A percentile compares a stretch with the other conserved stretches of the same genome.
These are phyloP conservation scores for Paecilomyces sp. DNA, from an alignment of 2,329 filamentous ascomycete species.

Conservation along the genomic window DNA sequence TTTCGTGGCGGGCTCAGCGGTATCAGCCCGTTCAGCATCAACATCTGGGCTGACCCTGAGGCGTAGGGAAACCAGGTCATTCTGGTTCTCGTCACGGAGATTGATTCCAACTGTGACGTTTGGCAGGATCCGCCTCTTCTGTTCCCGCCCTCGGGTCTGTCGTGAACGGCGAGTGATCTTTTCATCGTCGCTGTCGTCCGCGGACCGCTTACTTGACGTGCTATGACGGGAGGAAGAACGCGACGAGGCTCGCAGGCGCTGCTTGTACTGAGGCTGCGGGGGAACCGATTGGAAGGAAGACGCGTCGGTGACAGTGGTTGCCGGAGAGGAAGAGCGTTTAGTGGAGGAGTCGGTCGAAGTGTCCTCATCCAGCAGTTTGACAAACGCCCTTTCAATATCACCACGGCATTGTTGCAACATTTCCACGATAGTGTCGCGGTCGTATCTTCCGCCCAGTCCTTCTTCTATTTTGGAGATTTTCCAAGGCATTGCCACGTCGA, in stretches of 20 bases:
- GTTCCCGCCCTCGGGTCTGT: constrained; percentile 18
- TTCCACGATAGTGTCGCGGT: constrained; percentile 45
- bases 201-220: constrained; percentile 35
- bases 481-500: constrained; percentile 44
- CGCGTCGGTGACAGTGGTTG: constrained; percentile 1
- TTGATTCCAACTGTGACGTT: constrained; percentile 33
- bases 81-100: constrained; percentile 26
- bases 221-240: constrained; percentile 36
- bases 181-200: constrained; percentile 32
- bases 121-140: constrained; percentile 25
- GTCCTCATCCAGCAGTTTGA: constrained; percentile 44
- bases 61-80: constrained; percentile 31
- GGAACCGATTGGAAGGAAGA: constrained; percentile 11
- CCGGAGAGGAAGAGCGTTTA: constrained; percentile 1
- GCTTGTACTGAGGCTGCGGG: constrained; percentile 21
- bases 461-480: constrained; percentile 49
- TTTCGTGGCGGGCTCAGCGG: neutral
- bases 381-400: constrained; percentile 48
- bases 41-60: constrained; percentile 23
- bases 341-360: constrained; percentile 9
- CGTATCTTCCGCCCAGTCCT: constrained; percentile 44
- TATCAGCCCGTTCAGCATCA: constrained; percentile 7
- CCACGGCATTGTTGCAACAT: constrained; percentile 48
- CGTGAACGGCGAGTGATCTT: constrained; percentile 20
- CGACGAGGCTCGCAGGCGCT: constrained; percentile 27